These are phyloP conservation scores for Pisolithus thermaeus DNA, from an alignment of 1,284 basidiomycete species.

Conservation along the genomic window DNA sequence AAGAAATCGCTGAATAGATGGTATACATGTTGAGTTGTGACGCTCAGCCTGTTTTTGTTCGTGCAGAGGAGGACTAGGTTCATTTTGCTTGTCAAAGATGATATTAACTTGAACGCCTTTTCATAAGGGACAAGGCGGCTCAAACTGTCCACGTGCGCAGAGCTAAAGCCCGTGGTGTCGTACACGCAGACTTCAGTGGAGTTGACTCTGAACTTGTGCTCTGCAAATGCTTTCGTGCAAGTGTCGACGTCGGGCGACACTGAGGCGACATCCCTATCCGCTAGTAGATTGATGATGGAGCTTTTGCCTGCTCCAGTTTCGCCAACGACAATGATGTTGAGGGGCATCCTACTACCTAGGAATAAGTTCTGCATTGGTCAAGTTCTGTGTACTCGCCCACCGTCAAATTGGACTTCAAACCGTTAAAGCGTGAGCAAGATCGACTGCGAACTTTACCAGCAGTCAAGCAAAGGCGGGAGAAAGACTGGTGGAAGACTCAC, in stretches of 20 bases:
- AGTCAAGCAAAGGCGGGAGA: no score
- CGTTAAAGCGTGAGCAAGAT: no score
- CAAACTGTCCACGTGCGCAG: background rate
- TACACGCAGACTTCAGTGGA: slow-evolving; percentile 11
- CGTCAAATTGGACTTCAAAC: no score
- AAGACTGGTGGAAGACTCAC: no score
- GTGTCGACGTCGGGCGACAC: no score
- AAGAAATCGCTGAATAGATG: slow-evolving; percentile 1
- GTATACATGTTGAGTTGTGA: background rate
- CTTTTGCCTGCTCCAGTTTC: slow-evolving; percentile 80
- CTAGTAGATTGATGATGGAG: slow-evolving; percentile 70
- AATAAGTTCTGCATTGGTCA: background rate
- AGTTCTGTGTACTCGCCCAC: no score
- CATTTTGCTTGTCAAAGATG: background rate
- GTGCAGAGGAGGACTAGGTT: background rate
- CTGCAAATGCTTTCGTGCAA: no score
- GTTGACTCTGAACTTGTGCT: background rate
- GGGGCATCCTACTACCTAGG: background rate
- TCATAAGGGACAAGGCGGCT: background rate
- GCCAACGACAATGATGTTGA: slow-evolving; percentile 68
- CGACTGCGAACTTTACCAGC: no score
- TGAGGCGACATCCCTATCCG: background rate
- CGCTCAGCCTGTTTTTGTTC: background rate
- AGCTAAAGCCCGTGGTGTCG: slow-evolving; percentile 1
- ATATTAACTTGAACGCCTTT: background rate